Percentiles rank a stretch among this genome's conserved stretches.
Evolutionary conservation across 2,329 filamentous ascomycete species (phyloP).

Genomic region (Periconia sp.): DNA sequence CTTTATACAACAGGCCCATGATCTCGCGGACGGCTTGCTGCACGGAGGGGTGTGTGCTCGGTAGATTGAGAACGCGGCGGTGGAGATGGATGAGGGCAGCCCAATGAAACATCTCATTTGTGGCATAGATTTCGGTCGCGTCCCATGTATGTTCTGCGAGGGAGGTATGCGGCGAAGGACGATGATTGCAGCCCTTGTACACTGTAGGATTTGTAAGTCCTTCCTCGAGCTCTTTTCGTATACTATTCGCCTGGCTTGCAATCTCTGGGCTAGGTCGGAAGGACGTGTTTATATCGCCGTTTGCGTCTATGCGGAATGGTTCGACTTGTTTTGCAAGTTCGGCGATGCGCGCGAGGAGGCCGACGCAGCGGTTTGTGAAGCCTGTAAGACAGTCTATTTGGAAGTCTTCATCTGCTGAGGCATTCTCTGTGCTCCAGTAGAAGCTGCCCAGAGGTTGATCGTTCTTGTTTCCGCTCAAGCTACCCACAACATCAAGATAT

Average conservation of each 20-base stretch:
- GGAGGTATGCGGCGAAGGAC: conserved; percentile 43
- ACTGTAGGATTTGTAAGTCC: conserved; percentile 49
- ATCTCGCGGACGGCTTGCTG: conserved; percentile 69
- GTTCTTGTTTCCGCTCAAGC: conserved; percentile 64
- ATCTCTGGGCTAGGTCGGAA: conserved; percentile 66
- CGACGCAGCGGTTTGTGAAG: conserved; percentile 74
- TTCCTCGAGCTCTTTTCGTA: conserved; percentile 67
- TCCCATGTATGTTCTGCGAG: conserved; percentile 56
- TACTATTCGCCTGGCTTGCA: conserved; percentile 61
- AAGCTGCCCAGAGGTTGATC: conserved; percentile 49
- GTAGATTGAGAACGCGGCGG: conserved; percentile 71
- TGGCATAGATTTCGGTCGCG: conserved; percentile 69
- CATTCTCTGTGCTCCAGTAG: conserved; percentile 53
- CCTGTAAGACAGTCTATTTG: conserved; percentile 82
- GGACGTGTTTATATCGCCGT: conserved; percentile 56
- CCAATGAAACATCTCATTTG: conserved; percentile 81
- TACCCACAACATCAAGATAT: conserved; percentile 81
- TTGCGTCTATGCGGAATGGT: conserved; percentile 63
- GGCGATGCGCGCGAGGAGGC: conserved; percentile 73
- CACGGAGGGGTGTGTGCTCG: conserved; percentile 64
- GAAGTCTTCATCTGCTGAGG: conserved; percentile 64
- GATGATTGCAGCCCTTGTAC: conserved; percentile 52
- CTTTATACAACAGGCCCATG: conserved; percentile 64
- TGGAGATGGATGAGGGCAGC: conserved; percentile 78
- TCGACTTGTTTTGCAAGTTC: conserved; percentile 74